A percentile compares a stretch with the other conserved stretches of the same genome.
Conservation (phyloP, 768 basidiomycete species). For the Suillus luteus region DNA sequence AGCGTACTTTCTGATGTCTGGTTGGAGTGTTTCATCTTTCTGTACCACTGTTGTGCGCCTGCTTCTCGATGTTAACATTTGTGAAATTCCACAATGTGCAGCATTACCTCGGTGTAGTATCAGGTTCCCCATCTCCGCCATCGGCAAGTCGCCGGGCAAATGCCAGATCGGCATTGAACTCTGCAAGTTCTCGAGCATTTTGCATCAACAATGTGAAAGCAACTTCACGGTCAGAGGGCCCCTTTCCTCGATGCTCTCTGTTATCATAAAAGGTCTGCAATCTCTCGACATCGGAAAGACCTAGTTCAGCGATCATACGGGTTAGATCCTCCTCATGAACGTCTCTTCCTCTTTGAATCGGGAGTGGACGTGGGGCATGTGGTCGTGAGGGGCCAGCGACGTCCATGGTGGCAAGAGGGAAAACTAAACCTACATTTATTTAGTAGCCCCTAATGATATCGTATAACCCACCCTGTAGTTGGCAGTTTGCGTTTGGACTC, state of each 20-base stretch:
- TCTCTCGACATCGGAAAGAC: constrained; percentile 21
- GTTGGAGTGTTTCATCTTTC: too few species aligned
- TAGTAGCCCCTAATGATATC: background rate
- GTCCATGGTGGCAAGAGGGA: constrained; percentile 20
- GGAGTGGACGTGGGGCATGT: background rate
- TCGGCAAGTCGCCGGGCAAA: background rate
- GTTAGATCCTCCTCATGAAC: constrained; percentile 28
- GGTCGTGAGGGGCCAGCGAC: constrained; percentile 28
- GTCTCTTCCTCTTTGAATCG: constrained; percentile 22
- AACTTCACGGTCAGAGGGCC: constrained; percentile 24
- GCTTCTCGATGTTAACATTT: background rate
- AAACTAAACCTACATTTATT: background rate
- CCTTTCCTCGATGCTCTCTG: constrained; percentile 9
- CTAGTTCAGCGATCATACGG: constrained; percentile 22
- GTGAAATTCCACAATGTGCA: too few species aligned
- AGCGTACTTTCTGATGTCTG: background rate
- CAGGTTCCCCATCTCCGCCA: background rate
- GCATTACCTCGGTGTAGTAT: background rate
- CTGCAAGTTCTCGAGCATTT: constrained; percentile 23
- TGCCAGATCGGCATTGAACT: constrained; percentile 3
- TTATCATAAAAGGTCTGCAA: constrained; percentile 15
- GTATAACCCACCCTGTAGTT: too few species aligned
- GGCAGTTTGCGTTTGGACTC: too few species aligned
- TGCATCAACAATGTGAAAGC: constrained; percentile 27
- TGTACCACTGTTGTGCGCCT: background rate